Evolutionary conservation across 1,139 yeast species (phyloP), one percentile per base, ranked within the genome.

Genomic region (Geotrichum fermentans): DNA sequence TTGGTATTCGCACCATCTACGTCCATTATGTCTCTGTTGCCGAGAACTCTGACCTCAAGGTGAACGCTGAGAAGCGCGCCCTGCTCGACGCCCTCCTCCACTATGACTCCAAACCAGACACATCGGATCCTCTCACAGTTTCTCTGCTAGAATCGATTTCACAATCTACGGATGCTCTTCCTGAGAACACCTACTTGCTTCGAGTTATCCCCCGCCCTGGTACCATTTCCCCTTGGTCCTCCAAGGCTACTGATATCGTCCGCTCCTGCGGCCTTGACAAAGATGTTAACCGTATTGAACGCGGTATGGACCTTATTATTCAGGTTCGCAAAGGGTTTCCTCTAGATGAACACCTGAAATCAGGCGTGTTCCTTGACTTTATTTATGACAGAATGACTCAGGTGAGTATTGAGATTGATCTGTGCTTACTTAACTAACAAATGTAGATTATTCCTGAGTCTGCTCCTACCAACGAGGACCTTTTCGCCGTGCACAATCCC

Each of bases 161-260:
- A 37, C 57, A 55, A 32, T 52, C 56, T 38, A 47, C 60, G 1
- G 47, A 47, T 18, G 55, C 62, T 17, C 64, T 77, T 50, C 80
- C 73, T 36, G 69, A 72, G 16, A 79, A 82, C 62, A 69, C 79
- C 33, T 77, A 79, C 55, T 71, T 89, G 59, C 70, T 92, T 47
- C 77, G 95, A 65, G 76, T 94, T 50, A 75, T 90, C 52, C 98
- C 99, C 42, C 80, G 98, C 67, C 75, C 92, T 8, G 98, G 98
- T 53, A 92, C 98, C 21, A 89, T 92, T 57, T 90, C 97, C 22
- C 98, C 98, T 30, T 94, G 99, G 99, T 88, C 97, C 16, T 90
- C 98, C 16, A 94, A 94, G 71, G 99, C 99, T 33, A 90, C 98
- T 41, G 92, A 92, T 68, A 94, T 94, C 58, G 79, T 94, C 45